Base-by-base conservation (phyloP, 1,284 basidiomycete genomes). In the Sanghuangporus baumii region DNA sequence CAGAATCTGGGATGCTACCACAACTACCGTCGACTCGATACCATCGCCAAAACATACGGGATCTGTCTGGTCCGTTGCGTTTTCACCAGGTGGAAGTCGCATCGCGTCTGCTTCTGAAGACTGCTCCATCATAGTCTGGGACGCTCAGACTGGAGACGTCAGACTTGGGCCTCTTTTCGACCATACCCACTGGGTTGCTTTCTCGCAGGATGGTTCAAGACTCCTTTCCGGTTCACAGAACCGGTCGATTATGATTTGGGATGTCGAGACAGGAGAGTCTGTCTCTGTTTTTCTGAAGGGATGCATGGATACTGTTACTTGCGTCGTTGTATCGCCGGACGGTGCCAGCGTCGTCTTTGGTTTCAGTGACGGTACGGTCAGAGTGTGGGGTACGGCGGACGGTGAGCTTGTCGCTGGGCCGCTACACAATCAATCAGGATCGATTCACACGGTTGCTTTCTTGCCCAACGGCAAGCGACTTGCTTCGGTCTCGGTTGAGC, bases 391-490 rank as follows among this genome's bases (percentile, higher is more conserved):
- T 55, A n/a, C 34, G 11, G 38, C 20, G 14, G 37, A 26, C 18
- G 56, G 23, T 8, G 37, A 16, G 11, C 11, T 36, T 31, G 9
- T 59, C 34, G 23, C 18, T 12, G 57, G 37, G 12, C 57, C 57
- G 14, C 38, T 59, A 1, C 26, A 50, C 18, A 50, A 18, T 14
- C 59, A 60, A 16, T 16, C 31, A 36, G n/a, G n/a, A 8, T 7
- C 9, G n/a, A 36, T 60, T 12, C 4, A 6, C 14, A 16, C 6
- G 12, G 40, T 62, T 16, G 55, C 38, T 26, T 38, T 43, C 9
- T 62, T 55, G 5, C 20, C 43, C 11, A 38, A 62, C 41, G 60
- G 60, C 6, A 57, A 60, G 37, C 40, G 41, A 31, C 34, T 62
- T n/a, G 41, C 46, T 7, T 58, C 55, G 7, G 56, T 36, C 6